These are phyloP conservation scores for Didymellaceae sp. DNA, from an alignment of 2,329 filamentous ascomycete genomes.

Conservation along the genomic window DNA sequence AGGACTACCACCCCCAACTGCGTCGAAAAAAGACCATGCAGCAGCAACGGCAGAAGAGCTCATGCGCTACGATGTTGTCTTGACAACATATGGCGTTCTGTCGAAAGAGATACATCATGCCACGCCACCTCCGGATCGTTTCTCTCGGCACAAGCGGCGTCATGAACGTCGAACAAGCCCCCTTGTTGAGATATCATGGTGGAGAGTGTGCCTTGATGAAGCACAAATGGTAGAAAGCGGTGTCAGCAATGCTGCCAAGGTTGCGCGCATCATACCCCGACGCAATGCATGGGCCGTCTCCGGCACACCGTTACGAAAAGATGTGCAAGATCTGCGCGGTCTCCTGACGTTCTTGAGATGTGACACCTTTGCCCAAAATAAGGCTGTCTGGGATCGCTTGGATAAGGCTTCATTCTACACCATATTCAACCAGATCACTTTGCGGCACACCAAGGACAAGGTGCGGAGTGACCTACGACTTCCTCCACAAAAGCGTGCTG, in stretches of 20 bases:
- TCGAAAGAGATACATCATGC: constrained; percentile 81
- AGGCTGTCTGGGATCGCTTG: constrained; percentile 72
- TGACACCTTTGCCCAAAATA: constrained; percentile 73
- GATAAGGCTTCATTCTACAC: constrained; percentile 70
- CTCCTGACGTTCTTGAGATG: constrained; percentile 81
- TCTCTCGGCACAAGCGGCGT: constrained; percentile 68
- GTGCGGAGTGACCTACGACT: constrained; percentile 80
- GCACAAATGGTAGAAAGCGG: constrained; percentile 93
- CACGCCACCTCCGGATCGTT: constrained; percentile 71
- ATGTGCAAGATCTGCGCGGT: constrained; percentile 79
- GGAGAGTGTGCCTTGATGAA: constrained; percentile 78
- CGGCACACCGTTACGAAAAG: constrained; percentile 84
- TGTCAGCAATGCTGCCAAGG: constrained; percentile 79
- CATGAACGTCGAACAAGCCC: constrained; percentile 75
- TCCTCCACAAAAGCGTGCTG: constrained; percentile 82
- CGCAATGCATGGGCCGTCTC: constrained; percentile 91
- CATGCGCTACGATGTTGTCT: constrained; percentile 61
- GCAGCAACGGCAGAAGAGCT: constrained; percentile 56
- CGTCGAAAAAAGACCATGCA: constrained; percentile 43
- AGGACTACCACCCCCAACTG: constrained; percentile 52
- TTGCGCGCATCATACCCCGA: constrained; percentile 81
- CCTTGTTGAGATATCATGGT: constrained; percentile 83
- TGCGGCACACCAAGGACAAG: constrained; percentile 85
- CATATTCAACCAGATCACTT: constrained; percentile 73
- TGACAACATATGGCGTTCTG: constrained; percentile 73